Base-by-base conservation (phyloP, 148 eudicot genomes). In the Cornus controversa region DNA sequence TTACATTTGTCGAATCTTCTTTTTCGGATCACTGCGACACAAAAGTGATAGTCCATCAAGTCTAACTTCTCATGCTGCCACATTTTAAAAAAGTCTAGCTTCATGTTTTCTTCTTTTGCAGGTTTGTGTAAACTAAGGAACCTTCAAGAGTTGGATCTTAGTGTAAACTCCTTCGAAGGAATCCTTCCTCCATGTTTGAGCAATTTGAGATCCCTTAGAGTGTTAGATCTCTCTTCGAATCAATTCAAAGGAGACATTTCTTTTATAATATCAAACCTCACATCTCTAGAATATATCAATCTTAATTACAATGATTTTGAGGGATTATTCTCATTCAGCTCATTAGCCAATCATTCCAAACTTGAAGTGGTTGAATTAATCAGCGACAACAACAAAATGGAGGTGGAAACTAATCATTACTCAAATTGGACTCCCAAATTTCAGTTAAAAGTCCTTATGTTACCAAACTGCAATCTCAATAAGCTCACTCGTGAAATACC, bases 361-460 rank as follows among this genome's bases (percentile, higher is more conserved):
- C n/a, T n/a, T n/a, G n/a, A n/a, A n/a, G n/a, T n/a, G n/a, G n/a
- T n/a, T n/a, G n/a, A n/a, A n/a, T n/a, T n/a, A n/a, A n/a, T n/a
- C n/a, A n/a, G n/a, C n/a, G n/a, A n/a, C n/a, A n/a, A 53, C 14
- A 15, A 24, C 13, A 24, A 65, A 25, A 24, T 65, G 9, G 67
- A 65, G 29, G 31, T 65, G 15, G 67, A 65, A 25, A 65, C 29
- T 0, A 14, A 65, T 0, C n/a, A n/a, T n/a, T 6, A 23, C 3
- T n/a, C 67, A 65, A 13, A 74, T 74, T 74, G 68, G 76, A 5
- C 34, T 74, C 67, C 28, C 4, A 60, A 31, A 53, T 74, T 74
- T 62, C 76, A 74, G 27, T 36, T 74, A 68, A 74, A 74, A 26
- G 22, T 60, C 37, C 76, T 36, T 60, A 50, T 34, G 15, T 53